These are phyloP conservation scores for Penicillium simplicissimum DNA, from an alignment of 495 filamentous ascomycete species.

Conservation along the genomic window DNA sequence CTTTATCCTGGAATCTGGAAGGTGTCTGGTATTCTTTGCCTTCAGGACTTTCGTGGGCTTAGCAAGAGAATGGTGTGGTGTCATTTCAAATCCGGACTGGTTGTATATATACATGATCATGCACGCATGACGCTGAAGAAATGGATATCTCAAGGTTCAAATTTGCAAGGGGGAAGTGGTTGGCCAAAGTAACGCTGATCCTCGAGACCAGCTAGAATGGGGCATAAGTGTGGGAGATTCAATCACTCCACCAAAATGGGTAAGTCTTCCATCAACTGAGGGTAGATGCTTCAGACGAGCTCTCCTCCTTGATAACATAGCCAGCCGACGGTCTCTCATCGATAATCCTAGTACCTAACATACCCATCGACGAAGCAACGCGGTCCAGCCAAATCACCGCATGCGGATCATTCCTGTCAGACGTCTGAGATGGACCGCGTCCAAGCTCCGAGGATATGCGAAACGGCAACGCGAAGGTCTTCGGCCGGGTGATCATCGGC, in stretches of 20 bases:
- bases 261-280: background rate
- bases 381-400: constrained; percentile 40
- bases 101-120: constrained; percentile 8
- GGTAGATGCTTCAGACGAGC: background rate
- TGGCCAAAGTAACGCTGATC: background rate
- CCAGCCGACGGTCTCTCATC: background rate
- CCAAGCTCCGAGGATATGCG: constrained; percentile 34
- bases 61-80: background rate
- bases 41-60: background rate
- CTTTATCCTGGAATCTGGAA: background rate
- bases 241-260: background rate
- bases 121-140: background rate
- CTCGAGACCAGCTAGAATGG: constrained; percentile 7
- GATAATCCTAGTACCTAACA: constrained; percentile 26
- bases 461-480: constrained; percentile 23
- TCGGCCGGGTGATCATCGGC: background rate
- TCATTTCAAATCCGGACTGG: background rate
- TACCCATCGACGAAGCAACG: constrained; percentile 42
- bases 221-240: background rate
- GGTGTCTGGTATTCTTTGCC: background rate
- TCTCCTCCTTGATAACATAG: background rate
- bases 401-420: constrained; percentile 24
- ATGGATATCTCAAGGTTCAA: constrained; percentile 13
- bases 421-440: constrained; percentile 24
- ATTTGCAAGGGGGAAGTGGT: background rate